Conservation (phyloP, 108 stramenopile genomes). For the Skeletonema costatum region DNA sequence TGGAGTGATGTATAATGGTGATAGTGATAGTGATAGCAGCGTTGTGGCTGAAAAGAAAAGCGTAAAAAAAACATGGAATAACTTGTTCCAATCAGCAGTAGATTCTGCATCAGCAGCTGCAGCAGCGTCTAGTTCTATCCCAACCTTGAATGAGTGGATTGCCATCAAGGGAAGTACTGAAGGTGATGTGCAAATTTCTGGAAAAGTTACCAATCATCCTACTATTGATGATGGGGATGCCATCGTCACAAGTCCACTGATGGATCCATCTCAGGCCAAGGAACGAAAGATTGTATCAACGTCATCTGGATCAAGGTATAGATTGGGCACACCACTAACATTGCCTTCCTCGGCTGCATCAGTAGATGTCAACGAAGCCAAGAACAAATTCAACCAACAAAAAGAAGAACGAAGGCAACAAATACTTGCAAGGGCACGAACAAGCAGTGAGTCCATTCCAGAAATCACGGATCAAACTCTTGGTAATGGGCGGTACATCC, state of each 20-base stretch:
- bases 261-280: conserved; percentile 45
- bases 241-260: conserved; percentile 74
- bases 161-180: conserved; percentile 45
- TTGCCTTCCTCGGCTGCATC: conserved; percentile 20
- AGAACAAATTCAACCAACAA: not conserved
- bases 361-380: conserved; percentile 14
- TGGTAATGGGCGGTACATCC: conserved; percentile 54
- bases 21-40: not conserved
- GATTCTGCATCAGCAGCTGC: conserved; percentile 18
- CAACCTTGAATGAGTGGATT: conserved; percentile 76
- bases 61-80: not conserved
- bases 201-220: conserved; percentile 72
- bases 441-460: conserved; percentile 21
- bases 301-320: conserved; percentile 74
- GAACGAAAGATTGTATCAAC: conserved; percentile 63
- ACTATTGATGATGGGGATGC: conserved; percentile 77
- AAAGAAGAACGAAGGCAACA: not conserved
- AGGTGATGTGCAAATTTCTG: conserved; percentile 63
- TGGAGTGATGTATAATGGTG: not conserved
- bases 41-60: not conserved
- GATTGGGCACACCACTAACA: conserved; percentile 49
- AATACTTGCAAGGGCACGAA: conserved; percentile 14
- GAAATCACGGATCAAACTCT: conserved; percentile 57
- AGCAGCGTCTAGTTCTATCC: conserved; percentile 32
- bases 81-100: conserved; percentile 14